Evolutionary conservation across 2,329 filamentous ascomycete species (phyloP), one percentile per base, ranked within the genome.

Genomic region (Fulvia fulva): DNA sequence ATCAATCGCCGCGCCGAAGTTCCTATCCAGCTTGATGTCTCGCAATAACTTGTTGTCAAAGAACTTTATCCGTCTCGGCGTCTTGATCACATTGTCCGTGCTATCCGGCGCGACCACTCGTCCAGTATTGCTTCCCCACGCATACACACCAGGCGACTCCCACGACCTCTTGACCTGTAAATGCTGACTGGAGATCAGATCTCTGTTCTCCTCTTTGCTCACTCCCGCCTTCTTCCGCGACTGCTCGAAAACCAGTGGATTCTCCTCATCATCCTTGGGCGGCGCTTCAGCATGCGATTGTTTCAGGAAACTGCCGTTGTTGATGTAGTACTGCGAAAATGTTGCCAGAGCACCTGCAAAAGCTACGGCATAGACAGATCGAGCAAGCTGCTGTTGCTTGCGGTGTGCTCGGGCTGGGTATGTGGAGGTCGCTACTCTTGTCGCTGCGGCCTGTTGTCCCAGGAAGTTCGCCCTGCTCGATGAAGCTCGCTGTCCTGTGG

Each of bases 121-220:
- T 60, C 91, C 90, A 16, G 80, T 78, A 68, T 99, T 99, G 19
- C 88, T 91, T 0, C 94, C 94, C 93, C 94, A 99, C 5, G 88
- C 86, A 75, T 96, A 97, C 0, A 97, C 88, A 1, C 92, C 94
- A 0, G 94, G 93, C 60, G 89, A 87, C 74, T 86, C 84, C 79
- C 85, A 83, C 74, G 90, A 95, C 70, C 84, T 85, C 76, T 89
- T 91, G 58, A 96, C 89, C 76, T 97, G 93, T 5, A 90, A 77
- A 75, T 96, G 91, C 72, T 96, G 90, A 11, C 89, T 90, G 70
- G 89, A 93, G 66, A 96, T 85, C 57, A 89, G 75, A 56, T 91
- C 88, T 57, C 89, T 77, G 62, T 87, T 87, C 63, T 91, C 87
- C 72, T 92, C 89, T 64, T 85, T 85, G 6, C 85, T 86, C 1